Base-by-base conservation (phyloP, 352 stramenopile genomes). In the Phytophthora ramorum region DNA sequence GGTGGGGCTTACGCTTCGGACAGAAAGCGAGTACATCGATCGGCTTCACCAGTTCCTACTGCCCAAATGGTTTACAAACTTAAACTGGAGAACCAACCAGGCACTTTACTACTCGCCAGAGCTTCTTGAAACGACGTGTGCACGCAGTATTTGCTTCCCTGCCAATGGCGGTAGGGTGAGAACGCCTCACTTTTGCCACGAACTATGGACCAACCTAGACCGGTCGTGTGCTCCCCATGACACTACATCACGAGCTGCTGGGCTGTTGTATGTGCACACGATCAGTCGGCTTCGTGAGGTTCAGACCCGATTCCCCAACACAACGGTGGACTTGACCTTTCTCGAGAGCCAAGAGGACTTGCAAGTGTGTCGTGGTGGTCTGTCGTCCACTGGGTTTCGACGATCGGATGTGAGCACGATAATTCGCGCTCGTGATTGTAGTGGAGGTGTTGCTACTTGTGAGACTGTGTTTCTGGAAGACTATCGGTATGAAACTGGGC, bases 41-140 rank as follows among this genome's bases (percentile, higher is more conserved):
- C 75, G 75, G 2, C 16, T 87, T n/a, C 72, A 87, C 43, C 63
- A 87, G 7, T 78, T 71, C 40, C 13, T 77, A 38, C 47, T 82
- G 2, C 70, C 78, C 1, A 65, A 34, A 4, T 51, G 78, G 37
- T 86, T 82, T 40, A 34, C 34, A 2, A 72, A 54, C 16, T 51
- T 22, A 8, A 71, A 73, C n/a, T 75, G 63, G 62, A 58, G 75
- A 24, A 77, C 66, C 2, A 78, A 65, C 13, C 64, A 82, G 20
- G 54, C 58, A 0, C 22, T 79, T 0, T 68, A 81, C 37, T 83
- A 81, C 19, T 59, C 71, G 0, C 43, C 72, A 3, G 17, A 63
- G 17, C 2, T 69, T 8, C 61, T 81, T 10, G 6, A 32, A 2
- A 28, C 9, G 0, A 22, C 8, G 1, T 37, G 26, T 1, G n/a